phyloP scores from a whole-genome alignment of 208 protist genomes.

The Crithidia mellificae region DNA sequence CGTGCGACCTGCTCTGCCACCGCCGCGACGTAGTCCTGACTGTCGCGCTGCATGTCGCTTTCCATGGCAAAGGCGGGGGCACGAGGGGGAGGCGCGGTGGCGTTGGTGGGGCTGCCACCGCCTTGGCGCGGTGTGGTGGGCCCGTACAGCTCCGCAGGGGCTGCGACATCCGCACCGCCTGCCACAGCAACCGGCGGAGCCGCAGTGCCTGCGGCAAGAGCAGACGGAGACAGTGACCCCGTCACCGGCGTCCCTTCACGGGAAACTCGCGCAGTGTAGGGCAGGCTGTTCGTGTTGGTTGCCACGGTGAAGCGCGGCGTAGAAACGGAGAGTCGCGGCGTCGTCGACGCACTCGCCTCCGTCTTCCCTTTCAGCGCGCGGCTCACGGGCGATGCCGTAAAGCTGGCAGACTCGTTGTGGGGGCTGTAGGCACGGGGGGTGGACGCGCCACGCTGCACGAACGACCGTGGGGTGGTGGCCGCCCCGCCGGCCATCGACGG shows the following conservation, averaged over 20 bases:
- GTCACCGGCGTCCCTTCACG: slow-evolving; percentile 11
- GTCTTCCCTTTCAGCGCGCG: slow-evolving; percentile 7
- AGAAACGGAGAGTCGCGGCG: slow-evolving; percentile 16
- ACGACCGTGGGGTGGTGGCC: neutral
- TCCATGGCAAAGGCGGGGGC: neutral
- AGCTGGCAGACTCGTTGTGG: neutral
- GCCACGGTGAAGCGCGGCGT: slow-evolving; percentile 24
- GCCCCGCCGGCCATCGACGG: too few species aligned
- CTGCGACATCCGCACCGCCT: neutral
- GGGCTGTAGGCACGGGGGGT: slow-evolving; percentile 12
- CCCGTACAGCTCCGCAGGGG: neutral
- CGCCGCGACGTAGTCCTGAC: slow-evolving; percentile 30
- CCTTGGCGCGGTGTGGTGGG: neutral
- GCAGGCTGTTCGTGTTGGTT: slow-evolving; percentile 13
- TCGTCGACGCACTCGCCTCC: slow-evolving; percentile 1
- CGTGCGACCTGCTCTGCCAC: slow-evolving; percentile 29
- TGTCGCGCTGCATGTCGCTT: slow-evolving; percentile 13
- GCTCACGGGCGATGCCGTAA: slow-evolving; percentile 5
- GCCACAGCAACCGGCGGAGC: neutral
- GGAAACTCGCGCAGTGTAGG: slow-evolving; percentile 14
- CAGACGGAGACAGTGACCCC: neutral
- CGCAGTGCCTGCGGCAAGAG: neutral
- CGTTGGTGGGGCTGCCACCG: neutral
- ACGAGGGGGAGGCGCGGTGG: neutral
- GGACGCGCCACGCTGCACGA: slow-evolving; percentile 14